A percentile compares a stretch with the other conserved stretches of the same genome.
Conservation (phyloP, 2,329 filamentous ascomycete species). For the Clonostachys rosea region DNA sequence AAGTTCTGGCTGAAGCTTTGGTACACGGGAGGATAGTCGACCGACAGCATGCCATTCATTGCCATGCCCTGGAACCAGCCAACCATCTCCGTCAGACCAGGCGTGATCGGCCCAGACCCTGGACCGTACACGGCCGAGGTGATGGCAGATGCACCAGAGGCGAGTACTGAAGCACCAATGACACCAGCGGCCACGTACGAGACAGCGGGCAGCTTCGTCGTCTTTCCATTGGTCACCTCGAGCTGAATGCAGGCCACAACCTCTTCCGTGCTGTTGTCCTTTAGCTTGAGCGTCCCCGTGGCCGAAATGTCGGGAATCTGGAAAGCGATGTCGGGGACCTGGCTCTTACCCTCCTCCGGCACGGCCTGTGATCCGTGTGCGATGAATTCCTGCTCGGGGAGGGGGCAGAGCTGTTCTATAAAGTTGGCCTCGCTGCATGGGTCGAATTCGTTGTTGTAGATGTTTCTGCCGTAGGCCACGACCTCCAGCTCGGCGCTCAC, state of each 20-base stretch:
- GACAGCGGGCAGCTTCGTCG: constrained; percentile 68
- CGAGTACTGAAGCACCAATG: constrained; percentile 73
- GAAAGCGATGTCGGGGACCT: constrained; percentile 88
- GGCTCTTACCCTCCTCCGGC: constrained; percentile 61
- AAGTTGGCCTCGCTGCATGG: constrained; percentile 69
- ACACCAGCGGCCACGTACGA: constrained; percentile 81
- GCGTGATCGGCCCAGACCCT: constrained; percentile 65
- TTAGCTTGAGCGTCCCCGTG: constrained; percentile 73
- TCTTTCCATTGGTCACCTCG: constrained; percentile 82
- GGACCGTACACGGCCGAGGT: constrained; percentile 52
- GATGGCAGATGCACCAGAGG: constrained; percentile 68
- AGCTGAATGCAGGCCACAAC: constrained; percentile 81
- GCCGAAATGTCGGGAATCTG: constrained; percentile 86
- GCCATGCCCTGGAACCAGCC: constrained; percentile 92
- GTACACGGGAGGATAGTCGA: constrained; percentile 83
- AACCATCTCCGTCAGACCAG: constrained; percentile 80
- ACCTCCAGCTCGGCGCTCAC: constrained; percentile 74
- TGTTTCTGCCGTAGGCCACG: constrained; percentile 75
- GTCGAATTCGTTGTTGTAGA: constrained; percentile 79
- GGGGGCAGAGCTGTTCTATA: constrained; percentile 76
- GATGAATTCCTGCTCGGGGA: constrained; percentile 70
- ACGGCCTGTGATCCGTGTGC: constrained; percentile 70
- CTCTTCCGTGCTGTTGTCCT: constrained; percentile 49
- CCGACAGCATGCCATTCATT: constrained; percentile 93
- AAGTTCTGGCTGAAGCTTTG: constrained; percentile 90